Evolutionary conservation across 1,284 basidiomycete species (phyloP).

Genomic region (Porogramme epimiltina): DNA sequence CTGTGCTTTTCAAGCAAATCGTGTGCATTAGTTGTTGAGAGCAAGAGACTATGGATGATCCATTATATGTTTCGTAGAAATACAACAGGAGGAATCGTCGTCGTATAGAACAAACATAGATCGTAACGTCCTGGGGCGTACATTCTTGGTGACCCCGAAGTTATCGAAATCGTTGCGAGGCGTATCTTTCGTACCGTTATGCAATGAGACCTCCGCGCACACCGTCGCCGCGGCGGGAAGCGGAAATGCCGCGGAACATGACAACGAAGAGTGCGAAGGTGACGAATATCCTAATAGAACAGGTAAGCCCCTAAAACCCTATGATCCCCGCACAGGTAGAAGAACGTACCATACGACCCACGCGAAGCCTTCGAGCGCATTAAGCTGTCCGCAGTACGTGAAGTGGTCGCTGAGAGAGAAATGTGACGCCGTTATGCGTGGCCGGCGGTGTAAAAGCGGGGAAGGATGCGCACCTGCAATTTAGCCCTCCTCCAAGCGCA

Average conservation of each 20-base stretch:
- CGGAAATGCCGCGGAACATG: conserved; percentile 30
- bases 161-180: no score
- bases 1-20: no score
- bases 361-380: conserved; percentile 36
- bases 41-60: background rate
- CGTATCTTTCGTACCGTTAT: background rate
- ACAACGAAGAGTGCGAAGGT: conserved; percentile 33
- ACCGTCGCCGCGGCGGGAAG: conserved; percentile 34
- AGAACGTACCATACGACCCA: conserved; percentile 36
- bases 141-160: no score
- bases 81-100: conserved; percentile 7
- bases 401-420: conserved; percentile 34
- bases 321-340: conserved; percentile 10
- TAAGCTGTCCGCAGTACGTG: conserved; percentile 53
- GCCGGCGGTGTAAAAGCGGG: no score
- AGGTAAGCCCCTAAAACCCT: conserved; percentile 35
- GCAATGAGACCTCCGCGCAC: conserved; percentile 31
- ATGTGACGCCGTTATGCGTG: background rate
- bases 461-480: conserved; percentile 57
- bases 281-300: conserved; percentile 31
- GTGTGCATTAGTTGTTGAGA: background rate
- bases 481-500: conserved; percentile 63
- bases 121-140: background rate
- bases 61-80: conserved; percentile 12
- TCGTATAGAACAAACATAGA: conserved; percentile 1